These are phyloP conservation scores for Chytriomyces sp. DNA, from an alignment of 192 early-diverging fungal genomes.

Conservation along the genomic window DNA sequence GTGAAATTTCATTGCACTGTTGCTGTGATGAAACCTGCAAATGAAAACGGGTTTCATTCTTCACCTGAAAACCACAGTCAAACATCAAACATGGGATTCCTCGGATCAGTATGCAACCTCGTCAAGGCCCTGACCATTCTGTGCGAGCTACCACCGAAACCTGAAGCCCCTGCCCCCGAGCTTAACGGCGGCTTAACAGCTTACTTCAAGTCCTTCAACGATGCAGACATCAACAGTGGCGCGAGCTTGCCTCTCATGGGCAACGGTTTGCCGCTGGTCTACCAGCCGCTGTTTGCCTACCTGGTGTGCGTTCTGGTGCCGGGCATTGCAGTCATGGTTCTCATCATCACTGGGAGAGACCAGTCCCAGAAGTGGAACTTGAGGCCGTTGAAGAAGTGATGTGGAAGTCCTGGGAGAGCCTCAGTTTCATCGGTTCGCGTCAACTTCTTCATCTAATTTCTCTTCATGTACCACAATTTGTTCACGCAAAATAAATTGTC, in stretches of 20 bases:
- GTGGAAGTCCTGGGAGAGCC: too few relatives aligned
- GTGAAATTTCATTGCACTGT: background rate
- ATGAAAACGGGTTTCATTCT: background rate
- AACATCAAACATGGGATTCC: conserved; percentile 7
- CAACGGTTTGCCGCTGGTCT: background rate
- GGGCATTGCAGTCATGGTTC: background rate
- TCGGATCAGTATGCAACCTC: conserved; percentile 14
- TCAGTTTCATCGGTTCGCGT: too few relatives aligned
- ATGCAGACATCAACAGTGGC: background rate
- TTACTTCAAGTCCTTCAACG: background rate
- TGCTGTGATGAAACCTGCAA: background rate
- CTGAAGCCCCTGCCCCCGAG: background rate
- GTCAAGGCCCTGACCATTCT: conserved; percentile 19
- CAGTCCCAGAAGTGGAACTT: background rate
- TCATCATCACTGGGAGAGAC: conserved; percentile 1
- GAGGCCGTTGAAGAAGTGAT: background rate
- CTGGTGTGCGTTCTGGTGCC: background rate
- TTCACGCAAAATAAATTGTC: too few relatives aligned
- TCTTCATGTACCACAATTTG: too few relatives aligned
- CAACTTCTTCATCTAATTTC: too few relatives aligned
- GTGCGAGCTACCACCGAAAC: background rate
- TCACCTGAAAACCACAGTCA: too few relatives aligned
- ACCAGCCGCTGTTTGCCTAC: conserved; percentile 12
- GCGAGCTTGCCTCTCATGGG: conserved; percentile 3
- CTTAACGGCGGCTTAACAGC: background rate